Evolutionary conservation across 2,329 filamentous ascomycete genomes (phyloP).

Genomic region (Zalaria obscura): DNA sequence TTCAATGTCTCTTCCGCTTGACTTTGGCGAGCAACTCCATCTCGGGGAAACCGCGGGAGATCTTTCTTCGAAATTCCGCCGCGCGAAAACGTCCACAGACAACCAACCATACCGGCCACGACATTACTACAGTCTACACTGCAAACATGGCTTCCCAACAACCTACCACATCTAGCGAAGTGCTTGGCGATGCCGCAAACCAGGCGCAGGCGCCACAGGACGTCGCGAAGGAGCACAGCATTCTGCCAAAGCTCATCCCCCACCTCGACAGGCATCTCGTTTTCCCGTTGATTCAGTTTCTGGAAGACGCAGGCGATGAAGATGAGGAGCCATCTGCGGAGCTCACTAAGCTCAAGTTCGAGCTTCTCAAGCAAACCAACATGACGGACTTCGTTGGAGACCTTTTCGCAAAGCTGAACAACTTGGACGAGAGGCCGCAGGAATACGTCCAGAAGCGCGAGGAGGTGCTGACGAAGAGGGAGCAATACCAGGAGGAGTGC

Average conservation of each 20-base stretch:
- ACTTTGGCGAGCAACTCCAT: too few species aligned
- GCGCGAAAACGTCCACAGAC: neutral
- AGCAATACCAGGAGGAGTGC: slow-evolving; percentile 75
- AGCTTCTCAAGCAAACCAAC: slow-evolving; percentile 91
- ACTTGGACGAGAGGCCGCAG: slow-evolving; percentile 59
- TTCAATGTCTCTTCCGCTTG: too few species aligned
- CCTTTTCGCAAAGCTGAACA: slow-evolving; percentile 79
- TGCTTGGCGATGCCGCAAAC: slow-evolving; percentile 33
- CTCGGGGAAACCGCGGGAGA: too few species aligned
- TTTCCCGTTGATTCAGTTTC: slow-evolving; percentile 91
- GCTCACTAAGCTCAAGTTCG: slow-evolving; percentile 76
- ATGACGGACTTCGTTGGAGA: slow-evolving; percentile 97
- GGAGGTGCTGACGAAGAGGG: slow-evolving; percentile 69
- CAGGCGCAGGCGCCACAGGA: slow-evolving; percentile 25
- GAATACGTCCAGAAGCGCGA: slow-evolving; percentile 85
- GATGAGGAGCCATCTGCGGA: slow-evolving; percentile 62
- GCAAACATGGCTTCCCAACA: slow-evolving; percentile 37
- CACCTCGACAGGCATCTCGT: slow-evolving; percentile 93
- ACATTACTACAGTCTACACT: neutral
- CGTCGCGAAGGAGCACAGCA: slow-evolving; percentile 58
- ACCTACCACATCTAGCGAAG: slow-evolving; percentile 33
- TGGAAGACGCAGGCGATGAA: slow-evolving; percentile 61
- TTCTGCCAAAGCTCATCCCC: slow-evolving; percentile 78
- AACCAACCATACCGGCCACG: neutral
- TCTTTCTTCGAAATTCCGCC: too few species aligned